Evolutionary conservation across 495 filamentous ascomycete species (phyloP).

Genomic region (Penicillium diatomitis): DNA sequence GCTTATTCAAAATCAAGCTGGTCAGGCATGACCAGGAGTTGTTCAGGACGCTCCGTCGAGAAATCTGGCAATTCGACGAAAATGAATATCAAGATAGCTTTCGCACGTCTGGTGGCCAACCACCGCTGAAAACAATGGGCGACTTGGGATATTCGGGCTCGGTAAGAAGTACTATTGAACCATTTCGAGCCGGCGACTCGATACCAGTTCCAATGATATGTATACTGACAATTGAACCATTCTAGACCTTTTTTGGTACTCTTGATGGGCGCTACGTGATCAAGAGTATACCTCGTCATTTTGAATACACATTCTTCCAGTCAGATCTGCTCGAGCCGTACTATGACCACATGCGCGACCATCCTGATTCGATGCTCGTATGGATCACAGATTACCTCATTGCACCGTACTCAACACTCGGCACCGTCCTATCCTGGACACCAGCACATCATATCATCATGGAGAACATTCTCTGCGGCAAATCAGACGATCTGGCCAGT

Average conservation of each 20-base stretch:
- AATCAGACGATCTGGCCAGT: constrained; percentile 28
- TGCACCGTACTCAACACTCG: constrained; percentile 42
- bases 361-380: constrained; percentile 51
- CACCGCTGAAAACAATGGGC: constrained; percentile 37
- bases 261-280: constrained; percentile 51
- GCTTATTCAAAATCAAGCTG: constrained; percentile 24
- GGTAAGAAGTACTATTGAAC: constrained; percentile 15
- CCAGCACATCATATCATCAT: constrained; percentile 64
- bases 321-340: constrained; percentile 53
- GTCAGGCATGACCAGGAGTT: constrained; percentile 18
- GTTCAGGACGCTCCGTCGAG: constrained; percentile 24
- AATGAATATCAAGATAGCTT: constrained; percentile 47
- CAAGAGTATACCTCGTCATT: constrained; percentile 57
- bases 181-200: background rate
- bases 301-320: constrained; percentile 60
- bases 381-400: constrained; percentile 61
- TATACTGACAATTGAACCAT: background rate
- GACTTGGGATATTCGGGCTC: constrained; percentile 55
- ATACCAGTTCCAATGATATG: background rate
- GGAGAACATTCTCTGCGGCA: constrained; percentile 59
- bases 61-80: constrained; percentile 44
- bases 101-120: constrained; percentile 21
- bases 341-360: constrained; percentile 45
- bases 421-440: constrained; percentile 41
- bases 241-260: constrained; percentile 58